Base-by-base conservation (phyloP, 2,329 filamentous ascomycete genomes). In the Ilyonectria destructans region DNA sequence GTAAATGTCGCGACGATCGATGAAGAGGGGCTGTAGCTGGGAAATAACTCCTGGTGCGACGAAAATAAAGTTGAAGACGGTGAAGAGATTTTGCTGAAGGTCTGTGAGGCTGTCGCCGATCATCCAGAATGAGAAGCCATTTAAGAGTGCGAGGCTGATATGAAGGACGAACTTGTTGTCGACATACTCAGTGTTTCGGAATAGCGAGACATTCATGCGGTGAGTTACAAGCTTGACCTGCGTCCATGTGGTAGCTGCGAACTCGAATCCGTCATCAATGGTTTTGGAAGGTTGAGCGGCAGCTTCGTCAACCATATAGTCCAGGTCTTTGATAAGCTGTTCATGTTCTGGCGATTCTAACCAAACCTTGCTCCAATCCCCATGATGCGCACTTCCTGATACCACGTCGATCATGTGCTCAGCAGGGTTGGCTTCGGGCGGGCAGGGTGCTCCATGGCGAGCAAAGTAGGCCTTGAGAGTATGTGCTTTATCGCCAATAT, bases 311-410 rank as follows among this genome's bases (percentile, higher is more conserved):
- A 90, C 87, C 69, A 94, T 88, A 2, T 80, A 81, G 46, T 92
- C 87, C 4, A 95, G 92, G 71, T 94, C 90, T 10, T 85, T 78
- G 17, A 87, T 81, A 45, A 92, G 81, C 3, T 83, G 79, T 0
- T 83, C 81, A 69, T 90, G 86, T 74, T 93, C 86, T 1, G 88
- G 83, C 0, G 89, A 94, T 19, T 85, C 85, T 19, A 86, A 82
- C 92, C 92, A 94, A 69, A 93, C 87, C 43, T 92, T 84, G 75
- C 90, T 91, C 91, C 90, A 93, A 76, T 93, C 87, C 49, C 70
- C 83, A 74, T 73, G 80, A 59, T 81, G 83, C 1, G 86, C 75
- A 37, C 80, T 77, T 0, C 88, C 87, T 1, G 87, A 87, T 15
- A 87, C 85, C 19, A 87, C 85, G 56, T 88, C 85, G 59, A 95